These are phyloP conservation scores for Terfezia boudieri DNA, from an alignment of 495 filamentous ascomycete genomes.

Conservation along the genomic window DNA sequence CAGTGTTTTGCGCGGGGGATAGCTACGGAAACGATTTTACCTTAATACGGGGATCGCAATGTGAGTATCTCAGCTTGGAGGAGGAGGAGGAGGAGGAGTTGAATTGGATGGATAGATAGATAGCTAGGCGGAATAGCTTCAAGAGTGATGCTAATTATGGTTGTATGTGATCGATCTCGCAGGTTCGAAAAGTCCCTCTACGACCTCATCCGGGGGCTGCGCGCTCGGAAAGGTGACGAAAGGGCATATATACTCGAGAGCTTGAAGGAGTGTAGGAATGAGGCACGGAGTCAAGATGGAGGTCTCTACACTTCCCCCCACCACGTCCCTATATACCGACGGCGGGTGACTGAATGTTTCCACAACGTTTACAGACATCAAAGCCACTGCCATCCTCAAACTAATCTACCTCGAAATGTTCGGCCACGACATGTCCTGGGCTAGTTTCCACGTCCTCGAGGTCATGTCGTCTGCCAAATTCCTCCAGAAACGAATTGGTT, in stretches of 20 bases:
- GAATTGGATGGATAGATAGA: not conserved
- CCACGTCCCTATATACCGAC: too few relatives aligned
- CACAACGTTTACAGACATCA: conserved; percentile 40
- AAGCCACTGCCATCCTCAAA: conserved; percentile 86
- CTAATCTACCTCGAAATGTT: conserved; percentile 97
- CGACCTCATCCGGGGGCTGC: conserved; percentile 89
- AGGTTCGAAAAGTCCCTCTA: conserved; percentile 99
- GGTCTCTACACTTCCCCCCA: conserved; percentile 25
- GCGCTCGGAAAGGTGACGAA: conserved; percentile 83
- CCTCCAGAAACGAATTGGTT: conserved; percentile 80
- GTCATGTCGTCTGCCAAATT: conserved; percentile 95
- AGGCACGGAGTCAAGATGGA: conserved; percentile 81
- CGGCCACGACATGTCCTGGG: conserved; percentile 99
- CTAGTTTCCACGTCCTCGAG: conserved; percentile 90
- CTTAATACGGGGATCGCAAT: not conserved
- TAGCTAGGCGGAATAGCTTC: too few relatives aligned
- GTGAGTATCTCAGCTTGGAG: not conserved
- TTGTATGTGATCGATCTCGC: not conserved
- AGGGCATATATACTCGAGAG: conserved; percentile 79
- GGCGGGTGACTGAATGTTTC: too few relatives aligned
- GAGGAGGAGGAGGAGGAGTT: not conserved
- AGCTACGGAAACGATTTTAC: not conserved
- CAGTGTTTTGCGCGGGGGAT: not conserved
- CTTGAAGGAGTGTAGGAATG: conserved; percentile 78
- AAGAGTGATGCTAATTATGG: not conserved